These are phyloP conservation scores for Syzygium grande DNA, from an alignment of 345 rosid genomes.

Conservation along the genomic window DNA sequence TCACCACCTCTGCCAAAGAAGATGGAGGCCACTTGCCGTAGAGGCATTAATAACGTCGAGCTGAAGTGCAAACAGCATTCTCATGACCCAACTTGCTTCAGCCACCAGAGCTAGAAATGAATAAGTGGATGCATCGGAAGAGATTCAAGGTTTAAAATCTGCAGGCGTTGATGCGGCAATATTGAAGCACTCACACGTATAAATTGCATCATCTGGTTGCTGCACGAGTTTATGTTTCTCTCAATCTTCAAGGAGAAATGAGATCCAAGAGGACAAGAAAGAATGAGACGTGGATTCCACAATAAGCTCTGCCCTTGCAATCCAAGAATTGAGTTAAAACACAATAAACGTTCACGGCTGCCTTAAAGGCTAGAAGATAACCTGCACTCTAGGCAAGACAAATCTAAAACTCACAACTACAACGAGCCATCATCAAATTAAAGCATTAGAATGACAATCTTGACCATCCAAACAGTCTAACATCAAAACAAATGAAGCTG, in stretches of 20 bases:
- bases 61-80: not conserved
- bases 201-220: not conserved
- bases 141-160: not conserved
- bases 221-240: not conserved
- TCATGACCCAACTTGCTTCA: not conserved
- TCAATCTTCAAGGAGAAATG: not conserved
- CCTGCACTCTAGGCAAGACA: not conserved
- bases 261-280: not conserved
- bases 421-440: not conserved
- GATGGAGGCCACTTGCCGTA: not conserved
- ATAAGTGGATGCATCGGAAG: not conserved
- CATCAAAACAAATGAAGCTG: not conserved
- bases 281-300: not conserved
- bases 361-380: not conserved
- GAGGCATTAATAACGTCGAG: not conserved
- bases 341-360: not conserved
- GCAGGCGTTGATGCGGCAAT: not conserved
- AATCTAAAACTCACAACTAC: not conserved
- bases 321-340: not conserved
- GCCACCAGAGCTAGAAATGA: not conserved
- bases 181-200: not conserved
- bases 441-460: not conserved
- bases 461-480: not conserved
- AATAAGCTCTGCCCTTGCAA: not conserved
- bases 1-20: not conserved